Conservation (phyloP, 306 rosid species). For the Geum urbanum region DNA sequence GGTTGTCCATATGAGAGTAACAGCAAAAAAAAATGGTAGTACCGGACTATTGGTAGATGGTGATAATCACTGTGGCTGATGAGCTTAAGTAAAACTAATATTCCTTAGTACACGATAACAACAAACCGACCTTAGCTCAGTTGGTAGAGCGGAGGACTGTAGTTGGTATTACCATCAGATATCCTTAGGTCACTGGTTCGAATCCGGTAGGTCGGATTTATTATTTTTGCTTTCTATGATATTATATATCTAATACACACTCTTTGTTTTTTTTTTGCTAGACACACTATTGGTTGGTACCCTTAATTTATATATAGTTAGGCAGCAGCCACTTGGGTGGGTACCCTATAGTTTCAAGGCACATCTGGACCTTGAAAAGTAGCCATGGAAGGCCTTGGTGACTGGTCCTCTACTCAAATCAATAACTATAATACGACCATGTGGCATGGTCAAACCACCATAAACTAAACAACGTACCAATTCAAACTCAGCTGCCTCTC, state of each 20-base stretch:
- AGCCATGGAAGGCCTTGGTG: background rate
- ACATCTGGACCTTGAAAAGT: background rate
- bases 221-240: background rate
- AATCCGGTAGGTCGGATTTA: constrained; percentile 21
- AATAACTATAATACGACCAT: background rate
- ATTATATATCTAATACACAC: background rate
- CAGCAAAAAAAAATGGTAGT: no score
- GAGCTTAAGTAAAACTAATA: no score
- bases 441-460: background rate
- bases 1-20: constrained; percentile 45
- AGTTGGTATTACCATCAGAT: background rate
- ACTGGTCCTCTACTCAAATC: background rate
- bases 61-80: background rate
- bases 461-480: background rate
- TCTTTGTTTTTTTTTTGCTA: no score
- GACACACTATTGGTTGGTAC: no score
- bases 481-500: background rate
- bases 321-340: no score
- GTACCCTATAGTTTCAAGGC: no score
- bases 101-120: accelerated
- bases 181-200: constrained; percentile 28
- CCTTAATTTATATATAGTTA: no score
- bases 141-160: constrained; percentile 30
- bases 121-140: constrained; percentile 16
- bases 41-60: background rate